A percentile compares a stretch with the other conserved stretches of the same genome.
phyloP scores from a whole-genome alignment of 2,329 filamentous ascomycete genomes.

The Monosporascus sp. region DNA sequence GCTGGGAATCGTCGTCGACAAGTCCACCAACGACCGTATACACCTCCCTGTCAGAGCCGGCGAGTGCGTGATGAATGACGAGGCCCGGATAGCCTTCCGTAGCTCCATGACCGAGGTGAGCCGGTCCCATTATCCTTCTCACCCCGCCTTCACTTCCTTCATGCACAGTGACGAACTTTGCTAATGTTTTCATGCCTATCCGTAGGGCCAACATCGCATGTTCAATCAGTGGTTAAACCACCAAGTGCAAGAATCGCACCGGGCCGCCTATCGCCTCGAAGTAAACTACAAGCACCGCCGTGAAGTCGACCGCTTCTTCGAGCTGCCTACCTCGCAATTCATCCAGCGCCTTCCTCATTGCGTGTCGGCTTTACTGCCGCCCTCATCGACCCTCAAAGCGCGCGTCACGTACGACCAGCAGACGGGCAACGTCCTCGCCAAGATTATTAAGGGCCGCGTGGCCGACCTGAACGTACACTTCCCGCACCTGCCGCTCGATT shows the following conservation, averaged over 20 bases:
- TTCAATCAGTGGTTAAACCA: conserved; percentile 84
- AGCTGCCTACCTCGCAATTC: conserved; percentile 54
- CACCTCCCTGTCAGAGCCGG: conserved; percentile 57
- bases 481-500: conserved; percentile 74
- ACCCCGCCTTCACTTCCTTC: background rate
- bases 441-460: conserved; percentile 88
- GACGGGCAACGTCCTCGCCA: conserved; percentile 63
- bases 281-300: conserved; percentile 77
- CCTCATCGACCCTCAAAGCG: conserved; percentile 54
- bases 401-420: conserved; percentile 74
- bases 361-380: conserved; percentile 55
- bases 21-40: conserved; percentile 64
- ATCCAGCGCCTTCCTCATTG: conserved; percentile 58
- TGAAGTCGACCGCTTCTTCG: conserved; percentile 80
- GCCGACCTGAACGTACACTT: conserved; percentile 83
- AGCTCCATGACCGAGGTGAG: conserved; percentile 87
- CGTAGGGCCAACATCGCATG: conserved; percentile 68
- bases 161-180: background rate
- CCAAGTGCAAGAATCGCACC: conserved; percentile 53
- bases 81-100: conserved; percentile 62
- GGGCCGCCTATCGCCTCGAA: conserved; percentile 46
- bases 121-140: conserved; percentile 7
- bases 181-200: background rate
- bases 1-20: conserved; percentile 74
- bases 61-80: conserved; percentile 63